Evolutionary conservation across 169 alveolate species (phyloP).

Genomic region (Babesia microti): DNA sequence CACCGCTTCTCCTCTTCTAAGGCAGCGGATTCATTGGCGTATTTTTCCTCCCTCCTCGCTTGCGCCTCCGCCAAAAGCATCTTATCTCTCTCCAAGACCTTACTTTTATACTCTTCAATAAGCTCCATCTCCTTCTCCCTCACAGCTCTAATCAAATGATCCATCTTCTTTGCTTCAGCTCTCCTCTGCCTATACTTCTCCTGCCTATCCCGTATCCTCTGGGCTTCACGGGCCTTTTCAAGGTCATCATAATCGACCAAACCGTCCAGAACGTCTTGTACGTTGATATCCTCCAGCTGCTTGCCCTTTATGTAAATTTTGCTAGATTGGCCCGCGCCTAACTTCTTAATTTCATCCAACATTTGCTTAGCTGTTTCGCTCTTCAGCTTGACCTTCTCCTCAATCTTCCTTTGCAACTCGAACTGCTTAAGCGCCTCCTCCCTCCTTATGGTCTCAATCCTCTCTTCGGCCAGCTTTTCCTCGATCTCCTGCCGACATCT

Average conservation of each 20-base stretch:
- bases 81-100: slow-evolving; percentile 49
- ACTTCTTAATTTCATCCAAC: slow-evolving; percentile 55
- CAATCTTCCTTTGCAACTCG: slow-evolving; percentile 68
- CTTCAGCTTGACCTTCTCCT: slow-evolving; percentile 69
- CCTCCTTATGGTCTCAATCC: slow-evolving; percentile 56
- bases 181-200: slow-evolving; percentile 66
- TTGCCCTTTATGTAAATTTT: slow-evolving; percentile 72
- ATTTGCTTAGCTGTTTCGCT: slow-evolving; percentile 63
- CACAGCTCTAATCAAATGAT: slow-evolving; percentile 71
- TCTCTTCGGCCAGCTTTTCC: slow-evolving; percentile 56
- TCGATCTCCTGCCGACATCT: slow-evolving; percentile 38
- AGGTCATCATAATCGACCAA: slow-evolving; percentile 73
- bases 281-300: slow-evolving; percentile 68
- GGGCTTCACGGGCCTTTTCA: slow-evolving; percentile 71
- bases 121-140: slow-evolving; percentile 64
- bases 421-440: slow-evolving; percentile 67
- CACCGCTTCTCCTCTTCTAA: slow-evolving; percentile 44
- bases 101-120: slow-evolving; percentile 50
- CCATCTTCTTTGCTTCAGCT: slow-evolving; percentile 69
- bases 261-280: slow-evolving; percentile 74
- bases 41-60: slow-evolving; percentile 52
- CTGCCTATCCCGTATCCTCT: slow-evolving; percentile 61
- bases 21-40: slow-evolving; percentile 50
- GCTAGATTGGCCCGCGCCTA: slow-evolving; percentile 54
- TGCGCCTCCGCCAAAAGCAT: slow-evolving; percentile 49